Conservation (phyloP, 2,329 filamentous ascomycete species). For the Neofusicoccum kwambonambiense region DNA sequence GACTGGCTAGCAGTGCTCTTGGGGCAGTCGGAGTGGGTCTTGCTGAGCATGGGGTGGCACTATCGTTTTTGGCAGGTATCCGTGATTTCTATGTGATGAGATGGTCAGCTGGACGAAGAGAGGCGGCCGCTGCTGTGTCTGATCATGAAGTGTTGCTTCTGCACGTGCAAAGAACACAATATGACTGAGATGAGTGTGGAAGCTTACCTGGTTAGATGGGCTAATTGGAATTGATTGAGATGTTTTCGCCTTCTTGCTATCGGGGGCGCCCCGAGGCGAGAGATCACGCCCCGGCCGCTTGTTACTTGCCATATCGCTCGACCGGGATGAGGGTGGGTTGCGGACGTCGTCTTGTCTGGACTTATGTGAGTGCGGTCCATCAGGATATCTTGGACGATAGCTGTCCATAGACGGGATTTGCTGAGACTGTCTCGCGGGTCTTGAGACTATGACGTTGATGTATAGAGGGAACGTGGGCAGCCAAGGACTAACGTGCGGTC, state of each 20-base stretch:
- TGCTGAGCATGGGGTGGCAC: neutral
- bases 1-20: neutral
- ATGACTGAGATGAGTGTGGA: neutral
- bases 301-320: neutral
- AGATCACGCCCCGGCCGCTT: neutral
- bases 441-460: too few species aligned
- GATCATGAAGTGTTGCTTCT: neutral
- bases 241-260: neutral
- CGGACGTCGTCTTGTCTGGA: neutral
- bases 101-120: neutral
- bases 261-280: neutral
- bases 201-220: neutral
- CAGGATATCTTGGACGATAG: too few species aligned
- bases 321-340: neutral
- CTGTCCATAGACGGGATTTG: too few species aligned
- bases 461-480: too few species aligned
- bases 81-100: too few species aligned
- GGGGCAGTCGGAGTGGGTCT: neutral
- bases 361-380: neutral
- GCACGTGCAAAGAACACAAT: neutral
- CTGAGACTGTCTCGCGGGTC: too few species aligned
- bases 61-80: neutral
- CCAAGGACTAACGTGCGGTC: too few species aligned
- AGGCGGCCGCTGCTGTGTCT: neutral
- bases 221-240: neutral